Percentiles rank a stretch among this genome's conserved stretches.
Conservation (phyloP, 2,329 filamentous ascomycete genomes). For the Cryoendolithus antarcticus region DNA sequence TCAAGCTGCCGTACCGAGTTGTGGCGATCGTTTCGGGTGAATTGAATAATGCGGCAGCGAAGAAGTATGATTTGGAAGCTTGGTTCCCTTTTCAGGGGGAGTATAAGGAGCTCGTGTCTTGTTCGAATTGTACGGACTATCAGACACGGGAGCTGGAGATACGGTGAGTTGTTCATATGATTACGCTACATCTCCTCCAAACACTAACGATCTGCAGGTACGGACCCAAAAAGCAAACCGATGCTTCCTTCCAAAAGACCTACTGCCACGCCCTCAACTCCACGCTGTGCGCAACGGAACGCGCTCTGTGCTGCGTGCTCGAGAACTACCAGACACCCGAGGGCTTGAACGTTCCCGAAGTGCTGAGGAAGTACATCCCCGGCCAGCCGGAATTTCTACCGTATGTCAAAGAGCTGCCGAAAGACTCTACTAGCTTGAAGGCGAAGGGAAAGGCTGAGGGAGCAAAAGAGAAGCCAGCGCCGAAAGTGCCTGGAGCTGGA, state of each 20-base stretch:
- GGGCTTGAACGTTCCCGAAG: constrained; percentile 68
- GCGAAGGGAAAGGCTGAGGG: constrained; percentile 26
- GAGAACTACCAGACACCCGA: constrained; percentile 95
- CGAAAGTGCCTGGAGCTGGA: constrained; percentile 18
- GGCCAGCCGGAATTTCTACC: constrained; percentile 82
- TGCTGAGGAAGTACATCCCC: constrained; percentile 78
- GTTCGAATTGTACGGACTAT: constrained; percentile 97
- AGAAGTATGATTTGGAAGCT: constrained; percentile 93
- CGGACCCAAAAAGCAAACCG: constrained; percentile 74
- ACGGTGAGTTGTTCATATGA: constrained; percentile 29
- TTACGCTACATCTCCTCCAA: neutral
- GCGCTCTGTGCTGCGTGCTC: constrained; percentile 84
- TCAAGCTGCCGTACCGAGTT: constrained; percentile 80
- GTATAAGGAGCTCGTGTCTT: constrained; percentile 96
- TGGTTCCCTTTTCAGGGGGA: constrained; percentile 95
- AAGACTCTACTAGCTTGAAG: constrained; percentile 56
- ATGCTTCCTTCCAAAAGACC: constrained; percentile 62
- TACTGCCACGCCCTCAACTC: constrained; percentile 92
- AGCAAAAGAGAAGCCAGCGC: constrained; percentile 12
- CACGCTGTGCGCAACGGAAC: constrained; percentile 79
- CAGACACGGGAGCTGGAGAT: constrained; percentile 91
- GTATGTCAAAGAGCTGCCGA: constrained; percentile 73
- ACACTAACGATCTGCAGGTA: constrained; percentile 32
- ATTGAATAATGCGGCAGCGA: constrained; percentile 74
- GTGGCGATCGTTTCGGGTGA: constrained; percentile 94